Conservation (phyloP, 441 rosid species). For the Raphanus hybrid region DNA sequence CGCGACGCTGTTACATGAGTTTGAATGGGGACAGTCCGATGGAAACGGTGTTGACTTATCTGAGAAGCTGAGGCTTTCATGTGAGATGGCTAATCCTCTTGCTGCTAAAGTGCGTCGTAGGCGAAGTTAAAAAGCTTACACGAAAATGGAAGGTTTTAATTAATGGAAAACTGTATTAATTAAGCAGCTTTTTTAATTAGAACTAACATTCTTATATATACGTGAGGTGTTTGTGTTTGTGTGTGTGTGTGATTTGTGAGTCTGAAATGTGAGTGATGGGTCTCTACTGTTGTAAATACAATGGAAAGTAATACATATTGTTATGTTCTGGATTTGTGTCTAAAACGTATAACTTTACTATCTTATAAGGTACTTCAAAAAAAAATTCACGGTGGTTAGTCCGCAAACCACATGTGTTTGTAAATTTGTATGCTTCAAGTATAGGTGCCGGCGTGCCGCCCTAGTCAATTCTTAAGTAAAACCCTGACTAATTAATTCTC, state of each 20-base stretch:
- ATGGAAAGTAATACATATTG: slow-evolving; percentile 13
- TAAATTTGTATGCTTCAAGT: neutral
- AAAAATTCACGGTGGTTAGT: neutral
- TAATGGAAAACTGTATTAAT: neutral
- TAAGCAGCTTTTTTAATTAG: slow-evolving; percentile 1
- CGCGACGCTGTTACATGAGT: slow-evolving; percentile 56
- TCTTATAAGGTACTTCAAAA: neutral
- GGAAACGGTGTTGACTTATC: slow-evolving; percentile 55
- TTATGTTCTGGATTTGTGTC: neutral
- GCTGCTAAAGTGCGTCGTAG: slow-evolving; percentile 49
- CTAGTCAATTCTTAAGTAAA: neutral
- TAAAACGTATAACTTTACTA: neutral
- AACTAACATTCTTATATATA: slow-evolving; percentile 25
- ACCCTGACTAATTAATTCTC: neutral
- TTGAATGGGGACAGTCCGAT: slow-evolving; percentile 50
- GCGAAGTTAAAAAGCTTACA: slow-evolving; percentile 21
- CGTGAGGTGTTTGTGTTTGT: neutral
- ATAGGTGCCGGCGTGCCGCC: neutral
- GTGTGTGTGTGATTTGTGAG: slow-evolving; percentile 13
- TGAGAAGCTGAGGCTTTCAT: slow-evolving; percentile 68
- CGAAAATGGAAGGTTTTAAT: neutral
- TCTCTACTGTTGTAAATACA: slow-evolving; percentile 29
- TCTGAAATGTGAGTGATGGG: slow-evolving; percentile 2
- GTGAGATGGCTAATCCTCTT: slow-evolving; percentile 83
- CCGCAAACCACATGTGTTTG: neutral